Evolutionary conservation across 1,284 basidiomycete genomes (phyloP), one percentile per base, ranked within the genome.

Genomic region (Ganoderma boninense): DNA sequence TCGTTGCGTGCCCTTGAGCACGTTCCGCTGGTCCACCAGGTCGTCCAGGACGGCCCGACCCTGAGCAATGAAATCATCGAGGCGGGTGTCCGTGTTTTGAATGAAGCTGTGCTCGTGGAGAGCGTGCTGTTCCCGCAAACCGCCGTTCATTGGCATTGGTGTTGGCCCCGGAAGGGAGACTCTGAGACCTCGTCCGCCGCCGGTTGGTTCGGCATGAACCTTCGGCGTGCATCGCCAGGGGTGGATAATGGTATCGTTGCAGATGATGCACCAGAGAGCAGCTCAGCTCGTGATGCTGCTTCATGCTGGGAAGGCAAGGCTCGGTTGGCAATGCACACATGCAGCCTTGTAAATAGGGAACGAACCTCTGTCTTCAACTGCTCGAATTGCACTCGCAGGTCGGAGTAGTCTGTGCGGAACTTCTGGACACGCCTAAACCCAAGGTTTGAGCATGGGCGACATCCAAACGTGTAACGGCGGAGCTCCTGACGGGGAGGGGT

Each of bases 41-140:
- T 96, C 97, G 72, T 97, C 95, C 74, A 97, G 81, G 43, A 96
- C 95, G 29, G 96, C 95, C 71, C 92, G 86, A 2, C 97, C 97
- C 79, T 98, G 97, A 0, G 95, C 90, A 66, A 98, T 84, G 79
- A 97, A 97, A 38, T 95, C 93, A 75, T 98, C 97, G 70, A 98
- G 84, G 67, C 90, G 87, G 40, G 87, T 86, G 69, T 96, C 92
- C 1, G 95, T 93, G 72, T 92, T 90, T 73, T 94, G 91, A 54
- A 97, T 86, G 78, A 97, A 98, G 1, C 90, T 87, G 78, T 97
- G 94, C 81, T 98, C 97, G 42, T 89, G 87, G 66, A 98, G 83
- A 0, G 95, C 95, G 67, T 93, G 89, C 70, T 90, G 86, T 73
- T 96, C 93, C 62, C 95, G 87, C 8, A 86, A 81, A 26, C 84